These are phyloP conservation scores for Aspergillus pseudoglaucus DNA, from an alignment of 2,329 filamentous ascomycete species.

Conservation along the genomic window DNA sequence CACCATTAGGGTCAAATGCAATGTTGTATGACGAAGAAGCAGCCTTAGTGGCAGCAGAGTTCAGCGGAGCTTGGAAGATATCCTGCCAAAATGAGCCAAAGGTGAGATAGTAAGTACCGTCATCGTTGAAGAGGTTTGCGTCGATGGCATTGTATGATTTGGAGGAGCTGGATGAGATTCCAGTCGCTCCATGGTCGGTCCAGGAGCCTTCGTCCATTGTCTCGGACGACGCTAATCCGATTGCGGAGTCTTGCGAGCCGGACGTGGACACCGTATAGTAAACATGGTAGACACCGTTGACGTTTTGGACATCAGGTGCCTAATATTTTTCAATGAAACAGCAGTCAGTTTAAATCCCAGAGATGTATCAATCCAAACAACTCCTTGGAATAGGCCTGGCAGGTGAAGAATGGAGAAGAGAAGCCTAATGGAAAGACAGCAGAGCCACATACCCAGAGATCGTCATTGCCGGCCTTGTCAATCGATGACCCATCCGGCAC, in stretches of 20 bases:
- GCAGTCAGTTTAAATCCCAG: neutral
- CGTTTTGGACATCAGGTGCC: slow-evolving; percentile 58
- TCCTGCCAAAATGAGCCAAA: slow-evolving; percentile 68
- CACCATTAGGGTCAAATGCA: slow-evolving; percentile 47
- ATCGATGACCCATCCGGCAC: slow-evolving; percentile 41
- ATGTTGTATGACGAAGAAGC: slow-evolving; percentile 41
- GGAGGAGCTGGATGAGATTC: slow-evolving; percentile 30
- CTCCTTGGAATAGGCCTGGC: neutral
- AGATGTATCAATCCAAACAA: neutral
- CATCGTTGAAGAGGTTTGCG: slow-evolving; percentile 45
- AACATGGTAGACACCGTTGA: slow-evolving; percentile 55
- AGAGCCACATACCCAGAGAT: slow-evolving; percentile 42
- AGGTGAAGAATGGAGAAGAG: neutral
- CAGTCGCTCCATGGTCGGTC: slow-evolving; percentile 31
- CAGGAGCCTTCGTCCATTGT: slow-evolving; percentile 34
- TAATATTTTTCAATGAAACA: slow-evolving; percentile 17
- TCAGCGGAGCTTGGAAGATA: slow-evolving; percentile 51
- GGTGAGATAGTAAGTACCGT: slow-evolving; percentile 43
- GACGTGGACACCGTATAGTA: slow-evolving; percentile 61
- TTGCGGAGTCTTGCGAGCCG: slow-evolving; percentile 55
- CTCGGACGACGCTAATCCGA: slow-evolving; percentile 51
- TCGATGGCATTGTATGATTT: slow-evolving; percentile 57
- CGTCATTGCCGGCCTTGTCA: slow-evolving; percentile 36
- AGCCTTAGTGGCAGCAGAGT: slow-evolving; percentile 15
- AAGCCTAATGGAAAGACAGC: neutral